Conservation (phyloP, 192 early-diverging fungal species). For the Umbelopsis sp. region DNA sequence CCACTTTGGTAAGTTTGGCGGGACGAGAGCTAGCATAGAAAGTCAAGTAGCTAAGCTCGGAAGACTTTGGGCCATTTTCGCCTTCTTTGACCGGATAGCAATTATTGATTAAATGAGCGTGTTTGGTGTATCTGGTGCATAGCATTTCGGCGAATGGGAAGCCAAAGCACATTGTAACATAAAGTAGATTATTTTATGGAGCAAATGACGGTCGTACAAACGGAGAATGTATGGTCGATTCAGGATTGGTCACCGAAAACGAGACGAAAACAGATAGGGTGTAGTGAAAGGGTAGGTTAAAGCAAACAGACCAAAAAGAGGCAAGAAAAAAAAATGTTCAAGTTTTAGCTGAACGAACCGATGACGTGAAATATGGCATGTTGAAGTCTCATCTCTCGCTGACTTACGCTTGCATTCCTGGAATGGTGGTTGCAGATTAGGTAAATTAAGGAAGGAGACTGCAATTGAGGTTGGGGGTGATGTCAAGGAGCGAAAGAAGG, state of each 20-base stretch:
- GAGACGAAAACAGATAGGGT: constrained; percentile 11
- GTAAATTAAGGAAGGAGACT: not conserved
- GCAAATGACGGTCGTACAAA: constrained; percentile 8
- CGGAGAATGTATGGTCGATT: constrained; percentile 13
- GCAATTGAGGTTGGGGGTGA: not conserved
- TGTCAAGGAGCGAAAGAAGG: not conserved
- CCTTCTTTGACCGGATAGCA: constrained; percentile 69
- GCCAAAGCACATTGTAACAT: constrained; percentile 7
- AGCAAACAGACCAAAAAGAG: not conserved
- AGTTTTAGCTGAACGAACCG: constrained; percentile 5
- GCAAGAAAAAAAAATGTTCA: not conserved
- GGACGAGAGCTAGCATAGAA: constrained; percentile 89
- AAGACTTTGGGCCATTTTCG: constrained; percentile 71
- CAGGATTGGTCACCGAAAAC: constrained; percentile 9
- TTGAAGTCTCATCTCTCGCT: too few species aligned
- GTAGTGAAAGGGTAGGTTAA: not conserved
- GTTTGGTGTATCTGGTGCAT: constrained; percentile 65
- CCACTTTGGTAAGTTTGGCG: constrained; percentile 89
- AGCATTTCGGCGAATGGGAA: constrained; percentile 11
- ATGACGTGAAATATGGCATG: not conserved
- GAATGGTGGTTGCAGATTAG: not conserved
- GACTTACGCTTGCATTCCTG: constrained; percentile 12
- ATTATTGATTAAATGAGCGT: constrained; percentile 76
- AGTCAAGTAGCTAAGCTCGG: constrained; percentile 82
- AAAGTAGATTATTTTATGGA: not conserved